Evolutionary conservation across 2,329 filamentous ascomycete species (phyloP).

Genomic region (Cadophora gregata): DNA sequence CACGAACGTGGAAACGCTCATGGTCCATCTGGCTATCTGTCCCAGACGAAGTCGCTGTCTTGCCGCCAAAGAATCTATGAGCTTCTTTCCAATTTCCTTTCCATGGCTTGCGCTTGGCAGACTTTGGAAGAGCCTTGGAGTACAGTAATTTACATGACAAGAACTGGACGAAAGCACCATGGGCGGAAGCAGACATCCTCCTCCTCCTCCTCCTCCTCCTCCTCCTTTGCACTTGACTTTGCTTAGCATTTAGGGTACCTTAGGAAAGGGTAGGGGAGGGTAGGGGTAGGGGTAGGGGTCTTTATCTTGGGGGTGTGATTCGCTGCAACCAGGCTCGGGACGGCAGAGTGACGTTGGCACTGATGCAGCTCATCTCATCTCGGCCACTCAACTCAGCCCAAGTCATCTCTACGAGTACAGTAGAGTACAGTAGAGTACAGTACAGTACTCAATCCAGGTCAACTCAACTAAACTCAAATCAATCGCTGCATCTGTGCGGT

Average conservation of each 20-base stretch:
- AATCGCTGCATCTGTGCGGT: too few relatives aligned
- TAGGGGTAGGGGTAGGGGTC: background rate
- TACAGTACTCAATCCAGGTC: too few relatives aligned
- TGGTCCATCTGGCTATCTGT: background rate
- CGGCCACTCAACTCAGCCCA: background rate
- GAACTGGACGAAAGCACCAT: too few relatives aligned
- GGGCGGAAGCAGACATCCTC: constrained; percentile 15
- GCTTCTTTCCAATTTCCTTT: background rate
- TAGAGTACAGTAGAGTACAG: too few relatives aligned
- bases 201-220: background rate
- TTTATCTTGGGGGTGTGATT: background rate
- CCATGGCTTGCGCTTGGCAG: constrained; percentile 5
- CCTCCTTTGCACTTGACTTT: background rate
- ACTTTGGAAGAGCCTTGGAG: background rate
- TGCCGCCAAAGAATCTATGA: background rate
- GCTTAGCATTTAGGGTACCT: too few relatives aligned
- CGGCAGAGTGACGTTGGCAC: constrained; percentile 18
- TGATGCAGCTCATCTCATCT: constrained; percentile 17
- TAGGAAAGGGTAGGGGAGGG: too few relatives aligned
- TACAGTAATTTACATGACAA: background rate
- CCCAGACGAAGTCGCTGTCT: background rate
- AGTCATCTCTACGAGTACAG: too few relatives aligned
- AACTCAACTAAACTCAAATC: too few relatives aligned
- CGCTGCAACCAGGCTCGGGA: background rate
- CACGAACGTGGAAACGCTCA: constrained; percentile 1